A percentile compares a stretch with the other conserved stretches of the same genome.
Conservation (phyloP, 2,329 filamentous ascomycete species). For the Penicillium digitatum region DNA sequence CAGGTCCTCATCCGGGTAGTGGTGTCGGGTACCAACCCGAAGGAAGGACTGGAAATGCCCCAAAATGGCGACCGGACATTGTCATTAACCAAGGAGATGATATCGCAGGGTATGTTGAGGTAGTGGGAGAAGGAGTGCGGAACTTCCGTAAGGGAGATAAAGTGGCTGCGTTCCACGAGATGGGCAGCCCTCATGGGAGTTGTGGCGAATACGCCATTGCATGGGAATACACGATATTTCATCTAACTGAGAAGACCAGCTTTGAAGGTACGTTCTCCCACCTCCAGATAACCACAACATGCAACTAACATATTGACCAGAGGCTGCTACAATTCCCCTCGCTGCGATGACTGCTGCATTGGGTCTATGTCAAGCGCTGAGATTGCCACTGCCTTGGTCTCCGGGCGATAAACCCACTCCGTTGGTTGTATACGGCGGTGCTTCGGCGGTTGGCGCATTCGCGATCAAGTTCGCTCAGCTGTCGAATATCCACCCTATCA, state of each 20-base stretch:
- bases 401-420: slow-evolving; percentile 37
- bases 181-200: slow-evolving; percentile 48
- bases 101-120: slow-evolving; percentile 50
- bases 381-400: slow-evolving; percentile 49
- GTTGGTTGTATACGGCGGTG: slow-evolving; percentile 48
- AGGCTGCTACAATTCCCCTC: slow-evolving; percentile 56
- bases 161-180: slow-evolving; percentile 50
- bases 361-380: slow-evolving; percentile 48
- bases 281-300: neutral
- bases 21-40: slow-evolving; percentile 46
- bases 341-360: slow-evolving; percentile 54
- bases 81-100: slow-evolving; percentile 49
- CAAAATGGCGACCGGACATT: slow-evolving; percentile 5
- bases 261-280: slow-evolving; percentile 47
- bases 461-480: slow-evolving; percentile 54
- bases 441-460: slow-evolving; percentile 57
- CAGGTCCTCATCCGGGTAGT: slow-evolving; percentile 43
- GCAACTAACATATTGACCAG: slow-evolving; percentile 23
- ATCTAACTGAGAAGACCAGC: slow-evolving; percentile 47
- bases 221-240: slow-evolving; percentile 53
- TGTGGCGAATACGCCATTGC: slow-evolving; percentile 57
- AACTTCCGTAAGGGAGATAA: slow-evolving; percentile 55
- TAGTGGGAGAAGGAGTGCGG: slow-evolving; percentile 50
- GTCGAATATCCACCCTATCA: slow-evolving; percentile 59
- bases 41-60: slow-evolving; percentile 49